Evolutionary conservation across 305 asterid genomes (phyloP).

Genomic region (Fraxinus sp.): DNA sequence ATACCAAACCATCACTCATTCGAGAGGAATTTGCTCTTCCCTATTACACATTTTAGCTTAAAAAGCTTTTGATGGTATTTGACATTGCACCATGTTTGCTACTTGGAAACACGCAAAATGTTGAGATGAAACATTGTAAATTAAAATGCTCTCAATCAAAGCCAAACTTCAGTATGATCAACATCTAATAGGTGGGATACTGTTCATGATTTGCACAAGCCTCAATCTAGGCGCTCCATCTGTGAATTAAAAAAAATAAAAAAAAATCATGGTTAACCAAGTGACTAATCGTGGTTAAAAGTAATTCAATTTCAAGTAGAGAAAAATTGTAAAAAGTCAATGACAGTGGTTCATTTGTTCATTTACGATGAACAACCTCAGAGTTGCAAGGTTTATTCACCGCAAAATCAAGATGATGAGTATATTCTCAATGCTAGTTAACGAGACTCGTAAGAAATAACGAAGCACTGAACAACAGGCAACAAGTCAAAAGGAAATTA

Average conservation of each 20-base stretch:
- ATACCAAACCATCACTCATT: background rate
- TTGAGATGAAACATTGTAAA: background rate
- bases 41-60: background rate
- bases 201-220: background rate
- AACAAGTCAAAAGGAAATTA: constrained; percentile 22
- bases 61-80: background rate
- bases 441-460: background rate
- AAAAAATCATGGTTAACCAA: background rate
- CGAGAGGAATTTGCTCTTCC: background rate
- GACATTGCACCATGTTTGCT: background rate
- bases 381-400: background rate
- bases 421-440: background rate
- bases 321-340: background rate
- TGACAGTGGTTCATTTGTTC: background rate
- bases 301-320: background rate
- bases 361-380: background rate
- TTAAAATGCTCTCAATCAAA: background rate
- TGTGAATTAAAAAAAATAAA: constrained; percentile 16
- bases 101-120: background rate
- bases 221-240: constrained; percentile 49
- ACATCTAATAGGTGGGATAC: background rate
- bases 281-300: background rate
- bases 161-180: background rate
- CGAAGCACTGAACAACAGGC: background rate
- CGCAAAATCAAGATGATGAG: background rate